Evolutionary conservation across 305 asterid species (phyloP).

Genomic region (Plantago rigida): DNA sequence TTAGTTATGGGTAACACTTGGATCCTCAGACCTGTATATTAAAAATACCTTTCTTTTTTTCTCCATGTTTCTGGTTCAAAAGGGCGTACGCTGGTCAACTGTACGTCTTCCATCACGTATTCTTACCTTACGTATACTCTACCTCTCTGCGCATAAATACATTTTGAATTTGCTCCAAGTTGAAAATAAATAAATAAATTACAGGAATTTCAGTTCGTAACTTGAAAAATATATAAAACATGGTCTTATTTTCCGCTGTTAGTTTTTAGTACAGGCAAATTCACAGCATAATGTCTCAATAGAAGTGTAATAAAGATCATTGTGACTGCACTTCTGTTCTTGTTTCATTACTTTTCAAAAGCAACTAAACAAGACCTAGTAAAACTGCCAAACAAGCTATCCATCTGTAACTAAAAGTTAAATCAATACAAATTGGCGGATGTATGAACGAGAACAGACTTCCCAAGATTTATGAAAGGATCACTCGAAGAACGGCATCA

Average conservation of each 20-base stretch:
- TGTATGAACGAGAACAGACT: neutral
- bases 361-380: no score
- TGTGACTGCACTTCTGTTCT: no score
- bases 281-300: neutral
- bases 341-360: no score
- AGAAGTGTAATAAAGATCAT: neutral
- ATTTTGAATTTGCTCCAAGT: no score
- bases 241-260: neutral
- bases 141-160: no score
- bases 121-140: neutral
- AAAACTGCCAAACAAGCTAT: neutral
- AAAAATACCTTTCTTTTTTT: constrained; percentile 13
- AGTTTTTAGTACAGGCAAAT: neutral
- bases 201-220: neutral
- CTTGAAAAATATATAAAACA: neutral
- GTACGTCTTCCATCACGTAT: no score
- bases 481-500: neutral
- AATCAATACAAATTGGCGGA: neutral
- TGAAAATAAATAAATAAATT: no score
- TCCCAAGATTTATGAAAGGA: neutral
- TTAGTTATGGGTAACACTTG: constrained; percentile 28
- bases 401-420: neutral
- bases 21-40: constrained; percentile 28
- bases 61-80: constrained; percentile 13
- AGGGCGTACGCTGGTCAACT: neutral